Conservation (phyloP, 1,139 yeast genomes). For the Geotrichum phurueaensis region DNA sequence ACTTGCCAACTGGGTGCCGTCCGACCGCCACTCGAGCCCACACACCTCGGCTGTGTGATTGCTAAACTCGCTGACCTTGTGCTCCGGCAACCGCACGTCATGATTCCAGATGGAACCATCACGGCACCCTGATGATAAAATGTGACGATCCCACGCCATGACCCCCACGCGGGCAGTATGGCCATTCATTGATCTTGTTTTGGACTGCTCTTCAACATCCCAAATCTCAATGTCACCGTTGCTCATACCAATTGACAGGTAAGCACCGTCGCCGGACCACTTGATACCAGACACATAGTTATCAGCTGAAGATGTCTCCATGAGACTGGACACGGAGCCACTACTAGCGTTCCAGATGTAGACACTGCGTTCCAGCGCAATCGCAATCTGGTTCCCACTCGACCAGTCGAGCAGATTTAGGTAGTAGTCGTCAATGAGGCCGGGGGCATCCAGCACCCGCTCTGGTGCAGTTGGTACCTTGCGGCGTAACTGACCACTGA, state of each 20-base stretch:
- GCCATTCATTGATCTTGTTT: slow-evolving; percentile 70
- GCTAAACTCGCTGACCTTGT: slow-evolving; percentile 53
- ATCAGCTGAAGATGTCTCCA: slow-evolving; percentile 44
- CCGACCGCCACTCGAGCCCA: slow-evolving; percentile 80
- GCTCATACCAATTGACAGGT: slow-evolving; percentile 75
- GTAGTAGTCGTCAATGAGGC: slow-evolving; percentile 87
- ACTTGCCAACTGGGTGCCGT: slow-evolving; percentile 79
- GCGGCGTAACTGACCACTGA: slow-evolving; percentile 51
- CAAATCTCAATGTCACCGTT: slow-evolving; percentile 87
- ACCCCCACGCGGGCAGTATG: slow-evolving; percentile 74
- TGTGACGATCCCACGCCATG: slow-evolving; percentile 79
- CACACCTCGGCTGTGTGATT: slow-evolving; percentile 87
- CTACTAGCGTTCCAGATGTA: slow-evolving; percentile 91
- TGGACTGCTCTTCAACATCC: slow-evolving; percentile 78
- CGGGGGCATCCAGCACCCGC: slow-evolving; percentile 94
- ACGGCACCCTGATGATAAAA: slow-evolving; percentile 76
- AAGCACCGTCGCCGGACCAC: slow-evolving; percentile 92
- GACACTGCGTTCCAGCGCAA: slow-evolving; percentile 78
- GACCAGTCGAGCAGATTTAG: slow-evolving; percentile 89
- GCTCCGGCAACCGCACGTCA: slow-evolving; percentile 86
- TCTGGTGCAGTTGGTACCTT: slow-evolving; percentile 87
- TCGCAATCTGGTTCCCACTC: slow-evolving; percentile 70
- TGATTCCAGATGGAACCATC: slow-evolving; percentile 81
- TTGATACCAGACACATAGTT: slow-evolving; percentile 61
- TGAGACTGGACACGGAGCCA: slow-evolving; percentile 68